Evolutionary conservation across 257 asterid genomes (phyloP).

Genomic region (Lithospermum erythrorhizon): DNA sequence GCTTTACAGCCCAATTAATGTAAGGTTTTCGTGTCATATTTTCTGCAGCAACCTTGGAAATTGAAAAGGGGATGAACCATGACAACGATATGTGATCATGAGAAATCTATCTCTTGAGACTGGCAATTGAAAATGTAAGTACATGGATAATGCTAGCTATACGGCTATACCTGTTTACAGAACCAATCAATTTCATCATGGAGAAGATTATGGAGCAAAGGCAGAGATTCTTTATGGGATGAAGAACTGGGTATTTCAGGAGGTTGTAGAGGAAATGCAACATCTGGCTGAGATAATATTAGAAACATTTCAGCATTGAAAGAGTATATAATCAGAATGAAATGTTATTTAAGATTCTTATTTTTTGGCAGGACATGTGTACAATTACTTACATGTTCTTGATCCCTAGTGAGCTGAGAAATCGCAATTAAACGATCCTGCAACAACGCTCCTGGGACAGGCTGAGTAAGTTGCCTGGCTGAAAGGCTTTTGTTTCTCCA

Average conservation of each 20-base stretch:
- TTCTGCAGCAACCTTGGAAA: conserved; percentile 77
- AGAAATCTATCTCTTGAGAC: conserved; percentile 8
- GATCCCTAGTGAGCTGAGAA: conserved; percentile 93
- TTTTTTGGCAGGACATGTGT: conserved; percentile 10
- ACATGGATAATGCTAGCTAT: conserved; percentile 5
- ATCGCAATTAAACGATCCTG: conserved; percentile 94
- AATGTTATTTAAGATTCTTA: conserved; percentile 7
- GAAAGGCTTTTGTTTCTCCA: conserved; percentile 92
- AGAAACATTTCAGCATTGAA: conserved; percentile 12
- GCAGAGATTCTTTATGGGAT: conserved; percentile 44
- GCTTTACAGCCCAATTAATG: conserved; percentile 97
- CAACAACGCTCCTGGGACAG: conserved; percentile 81
- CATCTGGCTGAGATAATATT: conserved; percentile 72
- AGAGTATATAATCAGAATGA: conserved; percentile 5
- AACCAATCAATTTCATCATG: conserved; percentile 79
- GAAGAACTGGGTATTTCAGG: conserved; percentile 49
- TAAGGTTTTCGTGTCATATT: conserved; percentile 76
- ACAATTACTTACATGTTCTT: conserved; percentile 61
- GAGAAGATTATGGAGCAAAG: conserved; percentile 55
- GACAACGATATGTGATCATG: conserved; percentile 11
- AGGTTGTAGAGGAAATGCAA: conserved; percentile 85
- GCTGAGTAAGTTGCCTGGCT: conserved; percentile 72
- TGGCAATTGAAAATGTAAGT: conserved; percentile 6
- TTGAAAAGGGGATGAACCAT: conserved; percentile 14
- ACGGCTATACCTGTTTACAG: conserved; percentile 79